Evolutionary conservation across 768 basidiomycete genomes (phyloP).

Genomic region (Scleroderma citrinum): DNA sequence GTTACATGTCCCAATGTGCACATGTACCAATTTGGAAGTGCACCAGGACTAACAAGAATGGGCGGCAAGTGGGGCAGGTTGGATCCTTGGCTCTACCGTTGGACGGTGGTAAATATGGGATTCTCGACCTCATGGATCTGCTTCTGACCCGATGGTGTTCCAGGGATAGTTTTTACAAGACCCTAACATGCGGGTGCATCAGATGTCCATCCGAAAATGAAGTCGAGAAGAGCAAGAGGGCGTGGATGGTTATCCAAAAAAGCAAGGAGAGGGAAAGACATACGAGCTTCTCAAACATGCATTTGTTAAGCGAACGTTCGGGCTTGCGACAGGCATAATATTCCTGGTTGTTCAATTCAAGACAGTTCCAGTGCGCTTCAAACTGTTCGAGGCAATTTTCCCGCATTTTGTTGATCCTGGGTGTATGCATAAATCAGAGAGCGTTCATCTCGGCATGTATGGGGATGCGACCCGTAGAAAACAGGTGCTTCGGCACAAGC

Average conservation of each 20-base stretch:
- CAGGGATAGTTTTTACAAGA: conserved; percentile 86
- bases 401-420: conserved; percentile 87
- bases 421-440: background rate
- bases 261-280: conserved; percentile 26
- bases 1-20: conserved; percentile 1
- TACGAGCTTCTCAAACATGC: conserved; percentile 95
- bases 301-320: conserved; percentile 83
- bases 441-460: background rate
- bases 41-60: no score
- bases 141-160: conserved; percentile 70
- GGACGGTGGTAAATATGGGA: conserved; percentile 77
- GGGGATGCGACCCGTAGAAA: background rate
- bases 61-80: background rate
- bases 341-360: conserved; percentile 96
- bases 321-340: conserved; percentile 85
- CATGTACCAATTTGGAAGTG: conserved; percentile 4
- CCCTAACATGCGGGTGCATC: conserved; percentile 47
- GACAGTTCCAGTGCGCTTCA: conserved; percentile 88
- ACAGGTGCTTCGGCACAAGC: no score
- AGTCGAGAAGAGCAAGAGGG: background rate
- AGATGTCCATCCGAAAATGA: background rate
- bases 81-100: conserved; percentile 51
- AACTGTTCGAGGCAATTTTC: conserved; percentile 87
- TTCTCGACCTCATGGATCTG: conserved; percentile 86
- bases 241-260: no score